Evolutionary conservation across 1,284 basidiomycete genomes (phyloP), one percentile per base, ranked within the genome.

Genomic region (Phellinidium pouzarii): DNA sequence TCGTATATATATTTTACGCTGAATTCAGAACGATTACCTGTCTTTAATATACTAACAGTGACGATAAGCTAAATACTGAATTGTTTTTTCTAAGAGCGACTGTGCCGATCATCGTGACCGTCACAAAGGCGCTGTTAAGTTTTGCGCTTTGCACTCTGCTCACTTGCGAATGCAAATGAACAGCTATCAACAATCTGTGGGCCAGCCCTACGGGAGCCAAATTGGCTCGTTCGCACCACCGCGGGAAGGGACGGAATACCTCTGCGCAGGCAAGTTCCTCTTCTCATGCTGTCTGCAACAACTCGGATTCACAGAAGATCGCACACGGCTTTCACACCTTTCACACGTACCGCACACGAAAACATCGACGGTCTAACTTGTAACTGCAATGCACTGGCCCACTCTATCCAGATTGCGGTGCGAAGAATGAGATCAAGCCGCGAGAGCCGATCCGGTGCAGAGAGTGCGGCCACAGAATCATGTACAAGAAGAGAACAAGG

Each of bases 401-500:
- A 14, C 31, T 14, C 11, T 34, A 14, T 14, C 3, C 31, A 80
- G 80, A 81, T 63, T 82, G 80, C 65, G 77, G 77, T 17, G 73
- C 74, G 8, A 71, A 73, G 59, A 80, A 79, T 61, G 70, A 73
- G 50, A 79, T 82, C 61, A 73, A 74, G 62, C 67, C 75, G 11
- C 65, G 75, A 27, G 80, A 83, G 64, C 74, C 78, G 25, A 80
- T 83, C 60, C 70, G 80, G 46, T 83, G 80, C 65, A 70, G 74
- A 58, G 79, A 82, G 61, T 83, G 80, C 58, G 80, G 80, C 17
- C 80, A 81, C 64, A 70, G 80, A 57, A 78, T 83, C 59, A 79
- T 83, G 77, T 83, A 82, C 70, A 83, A 83, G 70, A 78, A 79
- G 62, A 65, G 80, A 55, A 81, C 79, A 31, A 78, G 76, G 65